Conservation (phyloP, 176 grass and related monocot species). For the Paspalum vaginatum region DNA sequence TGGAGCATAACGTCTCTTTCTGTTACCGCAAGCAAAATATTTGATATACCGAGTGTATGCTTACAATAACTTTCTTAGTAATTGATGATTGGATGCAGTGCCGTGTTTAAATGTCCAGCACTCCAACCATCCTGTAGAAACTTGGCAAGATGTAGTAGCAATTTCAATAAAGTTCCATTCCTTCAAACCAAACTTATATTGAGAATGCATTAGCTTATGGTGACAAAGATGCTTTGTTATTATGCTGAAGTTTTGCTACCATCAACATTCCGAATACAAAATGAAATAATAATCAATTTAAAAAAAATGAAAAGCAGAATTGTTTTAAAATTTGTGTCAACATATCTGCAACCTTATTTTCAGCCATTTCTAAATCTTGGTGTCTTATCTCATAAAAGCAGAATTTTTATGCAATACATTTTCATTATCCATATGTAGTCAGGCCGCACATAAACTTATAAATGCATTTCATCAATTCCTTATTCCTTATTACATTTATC, state of each 20-base stretch:
- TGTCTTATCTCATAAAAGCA: neutral
- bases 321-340: neutral
- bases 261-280: slow-evolving; percentile 1
- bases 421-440: slow-evolving; percentile 1
- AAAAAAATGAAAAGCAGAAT: neutral
- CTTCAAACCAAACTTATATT: neutral
- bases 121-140: too few relatives aligned
- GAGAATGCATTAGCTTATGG: neutral
- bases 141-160: slow-evolving; percentile 11
- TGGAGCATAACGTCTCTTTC: slow-evolving; percentile 95
- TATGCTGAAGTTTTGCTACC: neutral
- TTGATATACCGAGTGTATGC: slow-evolving; percentile 76
- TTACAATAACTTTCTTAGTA: slow-evolving; percentile 15
- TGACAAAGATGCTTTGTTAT: neutral
- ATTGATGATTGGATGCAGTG: neutral
- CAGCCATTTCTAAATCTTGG: neutral
- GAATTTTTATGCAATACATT: too few relatives aligned
- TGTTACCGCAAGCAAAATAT: slow-evolving; percentile 93
- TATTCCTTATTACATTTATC: neutral
- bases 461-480: neutral
- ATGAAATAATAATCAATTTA: neutral
- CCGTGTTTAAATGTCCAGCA: slow-evolving; percentile 17
- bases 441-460: neutral
- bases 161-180: neutral
- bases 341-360: neutral